These are phyloP conservation scores for Trichoderma sp. DNA, from an alignment of 2,329 filamentous ascomycete genomes.

Conservation along the genomic window DNA sequence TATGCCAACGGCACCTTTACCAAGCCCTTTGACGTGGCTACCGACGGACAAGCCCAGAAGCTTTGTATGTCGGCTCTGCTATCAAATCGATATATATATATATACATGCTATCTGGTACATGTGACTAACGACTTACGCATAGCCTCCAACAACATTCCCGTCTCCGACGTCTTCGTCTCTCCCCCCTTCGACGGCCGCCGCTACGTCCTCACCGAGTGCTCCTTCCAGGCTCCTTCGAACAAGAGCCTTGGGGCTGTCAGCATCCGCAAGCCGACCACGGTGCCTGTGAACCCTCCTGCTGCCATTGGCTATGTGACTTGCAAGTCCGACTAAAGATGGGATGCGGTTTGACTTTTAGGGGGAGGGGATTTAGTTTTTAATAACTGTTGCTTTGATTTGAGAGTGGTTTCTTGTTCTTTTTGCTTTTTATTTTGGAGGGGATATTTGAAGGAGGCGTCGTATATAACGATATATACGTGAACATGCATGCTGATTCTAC, in stretches of 20 bases:
- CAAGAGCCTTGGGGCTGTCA: not conserved
- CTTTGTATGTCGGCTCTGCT: not conserved
- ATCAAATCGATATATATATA: not conserved
- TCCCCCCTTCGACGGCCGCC: conserved; percentile 10
- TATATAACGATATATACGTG: not conserved
- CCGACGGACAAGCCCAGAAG: not conserved
- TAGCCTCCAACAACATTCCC: not conserved
- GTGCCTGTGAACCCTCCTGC: conserved; percentile 13
- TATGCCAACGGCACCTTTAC: conserved; percentile 14
- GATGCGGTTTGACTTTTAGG: not conserved
- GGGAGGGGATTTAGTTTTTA: not conserved
- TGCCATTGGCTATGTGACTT: conserved; percentile 9
- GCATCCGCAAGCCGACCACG: conserved; percentile 6
- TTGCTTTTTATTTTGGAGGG: not conserved
- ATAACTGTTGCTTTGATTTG: not conserved
- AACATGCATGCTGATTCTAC: not conserved
- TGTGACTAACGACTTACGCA: not conserved
- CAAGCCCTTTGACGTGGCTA: not conserved
- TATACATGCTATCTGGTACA: not conserved
- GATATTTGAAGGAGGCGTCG: not conserved
- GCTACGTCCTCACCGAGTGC: conserved; percentile 13
- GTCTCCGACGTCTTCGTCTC: conserved; percentile 18
- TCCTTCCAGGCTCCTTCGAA: conserved; percentile 12
- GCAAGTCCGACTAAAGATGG: not conserved
- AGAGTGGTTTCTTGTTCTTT: not conserved